phyloP scores from a whole-genome alignment of 495 filamentous ascomycete species.

The Aspergillus asperescens region DNA sequence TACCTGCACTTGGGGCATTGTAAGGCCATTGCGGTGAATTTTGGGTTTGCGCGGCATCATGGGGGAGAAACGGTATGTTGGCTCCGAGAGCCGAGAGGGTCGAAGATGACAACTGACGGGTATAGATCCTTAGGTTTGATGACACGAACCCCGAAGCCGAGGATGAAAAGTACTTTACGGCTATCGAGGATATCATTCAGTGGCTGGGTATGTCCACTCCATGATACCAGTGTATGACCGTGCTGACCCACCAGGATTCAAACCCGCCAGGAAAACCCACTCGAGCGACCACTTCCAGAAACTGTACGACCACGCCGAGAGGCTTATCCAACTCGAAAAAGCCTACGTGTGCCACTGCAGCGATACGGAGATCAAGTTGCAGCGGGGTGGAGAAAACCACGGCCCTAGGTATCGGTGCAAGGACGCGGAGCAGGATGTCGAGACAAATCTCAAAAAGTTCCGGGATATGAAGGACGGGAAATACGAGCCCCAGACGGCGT shows the following conservation, averaged over 20 bases:
- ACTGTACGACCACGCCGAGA: conserved; percentile 83
- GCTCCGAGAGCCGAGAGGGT: not conserved
- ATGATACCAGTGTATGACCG: not conserved
- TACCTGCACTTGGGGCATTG: conserved; percentile 84
- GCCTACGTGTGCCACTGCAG: conserved; percentile 76
- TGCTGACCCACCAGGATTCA: conserved; percentile 47
- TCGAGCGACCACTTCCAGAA: conserved; percentile 77
- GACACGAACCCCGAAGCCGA: conserved; percentile 84
- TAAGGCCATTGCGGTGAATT: conserved; percentile 97
- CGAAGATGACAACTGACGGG: not conserved
- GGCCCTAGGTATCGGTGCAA: conserved; percentile 39
- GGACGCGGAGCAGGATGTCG: conserved; percentile 30
- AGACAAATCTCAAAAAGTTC: conserved; percentile 77
- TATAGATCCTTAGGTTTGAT: conserved; percentile 50
- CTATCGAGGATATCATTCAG: conserved; percentile 71
- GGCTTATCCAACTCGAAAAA: conserved; percentile 65
- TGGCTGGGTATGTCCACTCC: conserved; percentile 59
- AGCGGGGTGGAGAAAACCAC: conserved; percentile 69
- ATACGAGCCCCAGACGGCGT: conserved; percentile 82
- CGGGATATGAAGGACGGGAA: conserved; percentile 86
- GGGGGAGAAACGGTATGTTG: conserved; percentile 47
- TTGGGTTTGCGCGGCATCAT: conserved; percentile 86
- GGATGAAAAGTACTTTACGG: conserved; percentile 69
- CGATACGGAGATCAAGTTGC: conserved; percentile 72
- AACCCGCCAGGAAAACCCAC: conserved; percentile 72